phyloP scores from a whole-genome alignment of 2,329 filamentous ascomycete species.

The Onygenales sp. region DNA sequence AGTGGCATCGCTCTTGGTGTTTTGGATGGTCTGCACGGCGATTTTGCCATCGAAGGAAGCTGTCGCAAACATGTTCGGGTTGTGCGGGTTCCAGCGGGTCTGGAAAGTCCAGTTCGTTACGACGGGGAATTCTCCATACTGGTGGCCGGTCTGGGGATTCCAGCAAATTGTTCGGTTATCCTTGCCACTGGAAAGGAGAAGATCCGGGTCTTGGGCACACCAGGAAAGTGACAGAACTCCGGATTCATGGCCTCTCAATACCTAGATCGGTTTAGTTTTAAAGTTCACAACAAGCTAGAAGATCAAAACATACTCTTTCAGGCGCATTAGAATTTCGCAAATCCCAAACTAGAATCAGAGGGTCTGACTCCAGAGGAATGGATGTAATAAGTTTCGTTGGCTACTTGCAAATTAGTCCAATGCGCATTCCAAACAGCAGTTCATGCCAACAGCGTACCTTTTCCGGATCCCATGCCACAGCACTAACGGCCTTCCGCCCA shows the following conservation, averaged over 20 bases:
- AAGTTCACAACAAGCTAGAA: not conserved
- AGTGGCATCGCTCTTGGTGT: constrained; percentile 66
- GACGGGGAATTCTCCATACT: constrained; percentile 85
- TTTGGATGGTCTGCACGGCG: constrained; percentile 84
- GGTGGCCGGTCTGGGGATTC: constrained; percentile 87
- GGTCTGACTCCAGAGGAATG: constrained; percentile 78
- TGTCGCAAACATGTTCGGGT: constrained; percentile 85
- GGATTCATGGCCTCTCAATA: constrained; percentile 83
- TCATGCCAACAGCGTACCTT: constrained; percentile 41
- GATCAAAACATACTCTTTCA: constrained; percentile 44
- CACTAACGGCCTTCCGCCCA: constrained; percentile 85
- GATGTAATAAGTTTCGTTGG: constrained; percentile 89
- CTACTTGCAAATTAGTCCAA: constrained; percentile 23
- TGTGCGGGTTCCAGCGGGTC: constrained; percentile 86
- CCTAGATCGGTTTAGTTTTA: constrained; percentile 36
- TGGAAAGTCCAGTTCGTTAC: constrained; percentile 99
- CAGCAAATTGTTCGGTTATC: constrained; percentile 93
- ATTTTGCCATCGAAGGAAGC: constrained; percentile 98
- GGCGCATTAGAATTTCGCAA: constrained; percentile 92
- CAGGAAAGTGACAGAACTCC: constrained; percentile 90
- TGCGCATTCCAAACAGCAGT: constrained; percentile 5
- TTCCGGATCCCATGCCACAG: constrained; percentile 94
- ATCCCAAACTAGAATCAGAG: constrained; percentile 88
- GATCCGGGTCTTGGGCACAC: constrained; percentile 82
- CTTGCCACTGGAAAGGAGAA: constrained; percentile 88